Evolutionary conservation across 768 basidiomycete species (phyloP).

Genomic region (Russula virescens): DNA sequence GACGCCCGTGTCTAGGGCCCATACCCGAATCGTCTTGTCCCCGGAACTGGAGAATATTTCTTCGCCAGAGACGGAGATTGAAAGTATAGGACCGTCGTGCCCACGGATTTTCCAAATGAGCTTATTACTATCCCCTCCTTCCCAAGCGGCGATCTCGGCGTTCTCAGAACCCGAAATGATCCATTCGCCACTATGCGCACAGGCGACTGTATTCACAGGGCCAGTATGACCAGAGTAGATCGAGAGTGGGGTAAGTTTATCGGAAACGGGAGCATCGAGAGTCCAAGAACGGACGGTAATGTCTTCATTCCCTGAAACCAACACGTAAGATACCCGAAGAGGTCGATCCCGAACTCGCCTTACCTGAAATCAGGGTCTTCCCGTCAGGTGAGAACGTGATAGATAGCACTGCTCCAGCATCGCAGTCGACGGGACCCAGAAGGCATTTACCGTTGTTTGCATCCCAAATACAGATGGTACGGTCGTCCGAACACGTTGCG

Average conservation of each 20-base stretch:
- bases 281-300: conserved; percentile 3
- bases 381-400: conserved; percentile 8
- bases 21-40: conserved; percentile 18
- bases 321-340: neutral
- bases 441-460: conserved; percentile 1
- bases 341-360: no score
- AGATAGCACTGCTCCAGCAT: neutral
- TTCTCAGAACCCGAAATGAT: conserved; percentile 12
- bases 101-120: neutral
- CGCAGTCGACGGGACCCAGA: neutral
- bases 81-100: conserved; percentile 1
- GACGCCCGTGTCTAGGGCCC: conserved; percentile 3
- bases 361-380: conserved; percentile 11
- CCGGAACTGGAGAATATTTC: conserved; percentile 15
- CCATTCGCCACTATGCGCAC: neutral
- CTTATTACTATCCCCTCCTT: neutral
- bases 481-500: conserved; percentile 21
- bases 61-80: neutral
- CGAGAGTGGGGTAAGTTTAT: no score
- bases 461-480: conserved; percentile 19
- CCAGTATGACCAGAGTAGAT: conserved; percentile 26
- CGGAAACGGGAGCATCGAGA: no score
- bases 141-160: conserved; percentile 12
- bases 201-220: conserved; percentile 10
- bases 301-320: neutral